phyloP scores from a whole-genome alignment of 352 stramenopile species.

The Globisporangium barbulae region DNA sequence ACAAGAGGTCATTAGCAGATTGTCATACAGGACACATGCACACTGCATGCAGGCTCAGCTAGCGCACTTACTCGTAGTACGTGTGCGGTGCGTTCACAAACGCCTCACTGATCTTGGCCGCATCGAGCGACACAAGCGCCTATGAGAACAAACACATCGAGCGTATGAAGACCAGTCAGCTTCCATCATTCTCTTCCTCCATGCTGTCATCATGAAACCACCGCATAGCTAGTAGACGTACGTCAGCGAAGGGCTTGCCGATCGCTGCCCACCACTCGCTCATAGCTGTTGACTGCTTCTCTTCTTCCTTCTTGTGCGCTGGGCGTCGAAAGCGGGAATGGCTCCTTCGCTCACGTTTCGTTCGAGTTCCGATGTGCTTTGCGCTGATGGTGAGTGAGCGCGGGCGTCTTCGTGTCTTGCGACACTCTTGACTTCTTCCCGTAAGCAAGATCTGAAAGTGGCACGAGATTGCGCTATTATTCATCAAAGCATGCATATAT shows the following conservation, averaged over 20 bases:
- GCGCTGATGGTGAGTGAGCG: not conserved
- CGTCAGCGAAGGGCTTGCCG: constrained; percentile 69
- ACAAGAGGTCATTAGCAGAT: too few species aligned
- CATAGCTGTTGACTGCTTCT: constrained; percentile 27
- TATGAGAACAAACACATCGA: constrained; percentile 13
- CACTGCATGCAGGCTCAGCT: not conserved
- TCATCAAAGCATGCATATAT: too few species aligned
- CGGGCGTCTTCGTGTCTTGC: not conserved
- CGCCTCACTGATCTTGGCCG: constrained; percentile 52
- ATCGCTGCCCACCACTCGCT: constrained; percentile 80
- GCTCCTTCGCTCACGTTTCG: not conserved
- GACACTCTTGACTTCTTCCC: not conserved
- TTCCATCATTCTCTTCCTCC: not conserved
- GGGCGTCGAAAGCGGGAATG: constrained; percentile 9
- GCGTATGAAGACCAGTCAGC: not conserved
- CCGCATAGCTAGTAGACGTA: constrained; percentile 20
- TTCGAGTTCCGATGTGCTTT: not conserved
- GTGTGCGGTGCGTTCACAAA: constrained; percentile 59
- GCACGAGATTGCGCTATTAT: too few species aligned
- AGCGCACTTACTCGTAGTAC: constrained; percentile 62
- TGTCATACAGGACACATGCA: too few species aligned
- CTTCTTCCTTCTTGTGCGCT: not conserved
- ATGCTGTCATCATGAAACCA: not conserved
- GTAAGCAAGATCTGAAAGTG: too few species aligned
- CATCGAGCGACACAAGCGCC: constrained; percentile 63